phyloP scores from a whole-genome alignment of 805 yeast species.

The Komagataella populi region DNA sequence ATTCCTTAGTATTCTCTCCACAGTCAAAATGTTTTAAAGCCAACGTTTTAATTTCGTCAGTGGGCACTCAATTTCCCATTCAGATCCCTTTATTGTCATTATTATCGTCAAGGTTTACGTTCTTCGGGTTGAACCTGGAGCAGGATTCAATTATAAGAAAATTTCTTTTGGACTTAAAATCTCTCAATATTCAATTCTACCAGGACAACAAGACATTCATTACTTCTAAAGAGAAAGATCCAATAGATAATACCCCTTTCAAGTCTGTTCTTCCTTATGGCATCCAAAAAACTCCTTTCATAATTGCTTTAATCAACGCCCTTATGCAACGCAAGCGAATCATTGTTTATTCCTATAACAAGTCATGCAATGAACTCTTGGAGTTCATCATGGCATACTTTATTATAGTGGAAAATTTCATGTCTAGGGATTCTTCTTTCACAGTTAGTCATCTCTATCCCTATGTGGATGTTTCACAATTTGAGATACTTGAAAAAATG shows the following conservation, averaged over 20 bases:
- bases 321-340: constrained; percentile 32
- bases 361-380: constrained; percentile 30
- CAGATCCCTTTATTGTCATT: constrained; percentile 14
- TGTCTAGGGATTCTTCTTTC: constrained; percentile 20
- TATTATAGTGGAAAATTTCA: constrained; percentile 18
- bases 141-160: constrained; percentile 12
- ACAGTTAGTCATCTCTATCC: constrained; percentile 26
- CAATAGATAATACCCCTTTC: neutral
- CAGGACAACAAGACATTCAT: neutral
- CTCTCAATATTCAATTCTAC: neutral
- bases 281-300: constrained; percentile 21
- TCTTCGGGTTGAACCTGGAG: constrained; percentile 19
- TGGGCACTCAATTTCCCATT: constrained; percentile 15
- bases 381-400: constrained; percentile 24
- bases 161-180: constrained; percentile 4
- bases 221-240: neutral
- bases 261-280: constrained; percentile 5
- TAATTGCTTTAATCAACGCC: constrained; percentile 33
- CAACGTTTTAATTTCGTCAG: neutral
- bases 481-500: constrained; percentile 30
- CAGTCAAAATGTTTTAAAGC: neutral
- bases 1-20: neutral
- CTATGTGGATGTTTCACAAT: constrained; percentile 44
- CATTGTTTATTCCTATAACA: constrained; percentile 22
- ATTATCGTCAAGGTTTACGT: constrained; percentile 10